A percentile compares a stretch with the other conserved stretches of the same genome.
Evolutionary conservation across 179 eudicot genomes (phyloP).

Genomic region (Nepenthes alata): DNA sequence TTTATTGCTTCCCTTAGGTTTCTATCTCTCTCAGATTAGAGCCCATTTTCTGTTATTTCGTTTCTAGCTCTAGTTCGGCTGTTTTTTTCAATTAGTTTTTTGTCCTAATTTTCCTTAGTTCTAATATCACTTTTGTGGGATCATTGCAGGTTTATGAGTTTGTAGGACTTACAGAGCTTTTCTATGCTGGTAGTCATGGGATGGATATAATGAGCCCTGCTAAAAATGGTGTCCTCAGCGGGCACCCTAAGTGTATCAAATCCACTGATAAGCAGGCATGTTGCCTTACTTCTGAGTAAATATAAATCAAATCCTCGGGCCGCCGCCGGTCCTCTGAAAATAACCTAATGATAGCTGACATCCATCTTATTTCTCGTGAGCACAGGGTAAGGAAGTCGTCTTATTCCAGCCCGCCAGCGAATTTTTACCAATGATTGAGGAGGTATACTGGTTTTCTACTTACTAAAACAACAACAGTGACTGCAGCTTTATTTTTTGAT

Average conservation of each 20-base stretch:
- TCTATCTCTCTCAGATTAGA: too few relatives aligned
- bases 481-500: too few relatives aligned
- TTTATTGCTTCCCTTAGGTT: too few relatives aligned
- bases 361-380: neutral
- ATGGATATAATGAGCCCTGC: conserved; percentile 93
- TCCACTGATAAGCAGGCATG: conserved; percentile 69
- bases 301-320: neutral
- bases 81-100: too few relatives aligned
- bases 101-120: too few relatives aligned
- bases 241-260: conserved; percentile 47
- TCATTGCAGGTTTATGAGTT: conserved; percentile 72
- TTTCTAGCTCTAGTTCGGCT: too few relatives aligned
- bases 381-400: conserved; percentile 67
- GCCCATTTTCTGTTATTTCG: too few relatives aligned
- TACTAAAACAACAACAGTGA: neutral
- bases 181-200: conserved; percentile 97
- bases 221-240: conserved; percentile 29
- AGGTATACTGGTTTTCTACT: conserved; percentile 29
- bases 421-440: conserved; percentile 78
- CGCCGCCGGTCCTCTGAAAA: neutral
- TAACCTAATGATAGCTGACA: neutral
- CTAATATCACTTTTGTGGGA: neutral
- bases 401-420: conserved; percentile 92
- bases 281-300: neutral
- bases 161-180: conserved; percentile 76